A percentile compares a stretch with the other conserved stretches of the same genome.
Evolutionary conservation across 73 alveolate species (phyloP).

Genomic region (Blepharisma stoltei): DNA sequence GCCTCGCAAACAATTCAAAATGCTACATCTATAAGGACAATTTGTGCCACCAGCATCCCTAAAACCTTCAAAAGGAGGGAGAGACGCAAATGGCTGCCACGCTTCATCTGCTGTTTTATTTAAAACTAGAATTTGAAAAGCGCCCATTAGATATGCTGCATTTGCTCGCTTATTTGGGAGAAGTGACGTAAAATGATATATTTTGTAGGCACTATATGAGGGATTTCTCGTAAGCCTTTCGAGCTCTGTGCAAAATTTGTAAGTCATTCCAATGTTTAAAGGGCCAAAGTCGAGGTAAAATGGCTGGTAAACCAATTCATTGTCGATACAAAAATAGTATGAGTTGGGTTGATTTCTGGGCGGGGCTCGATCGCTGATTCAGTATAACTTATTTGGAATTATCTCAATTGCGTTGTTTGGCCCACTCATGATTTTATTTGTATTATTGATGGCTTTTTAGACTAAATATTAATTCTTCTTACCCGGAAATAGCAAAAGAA

Average conservation of each 20-base stretch:
- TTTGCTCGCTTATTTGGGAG: conserved; percentile 67
- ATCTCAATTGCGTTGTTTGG: conserved; percentile 39
- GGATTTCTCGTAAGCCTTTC: conserved; percentile 52
- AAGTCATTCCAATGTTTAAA: conserved; percentile 65
- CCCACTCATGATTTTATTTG: too few relatives aligned
- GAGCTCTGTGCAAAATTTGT: conserved; percentile 66
- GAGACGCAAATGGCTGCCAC: conserved; percentile 59
- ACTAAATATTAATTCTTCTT: too few relatives aligned
- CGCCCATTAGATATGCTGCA: conserved; percentile 89
- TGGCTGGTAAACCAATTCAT: conserved; percentile 75
- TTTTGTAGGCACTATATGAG: conserved; percentile 41
- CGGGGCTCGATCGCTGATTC: conserved; percentile 84
- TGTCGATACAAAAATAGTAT: conserved; percentile 87
- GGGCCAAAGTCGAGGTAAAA: conserved; percentile 86
- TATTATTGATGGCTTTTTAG: too few relatives aligned
- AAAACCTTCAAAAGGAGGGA: conserved; percentile 65
- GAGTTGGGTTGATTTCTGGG: conserved; percentile 81
- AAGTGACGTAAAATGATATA: conserved; percentile 66
- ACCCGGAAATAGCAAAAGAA: too few relatives aligned
- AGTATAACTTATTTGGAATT: conserved; percentile 63
- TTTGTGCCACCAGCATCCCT: conserved; percentile 89
- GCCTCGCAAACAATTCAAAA: conserved; percentile 79
- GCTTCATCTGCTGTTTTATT: conserved; percentile 86
- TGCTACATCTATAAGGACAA: conserved; percentile 84
- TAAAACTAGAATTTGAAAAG: conserved; percentile 70